Evolutionary conservation across 176 grass and related monocot species (phyloP), one percentile per base, ranked within the genome.

Genomic region (Oryza nivara): DNA sequence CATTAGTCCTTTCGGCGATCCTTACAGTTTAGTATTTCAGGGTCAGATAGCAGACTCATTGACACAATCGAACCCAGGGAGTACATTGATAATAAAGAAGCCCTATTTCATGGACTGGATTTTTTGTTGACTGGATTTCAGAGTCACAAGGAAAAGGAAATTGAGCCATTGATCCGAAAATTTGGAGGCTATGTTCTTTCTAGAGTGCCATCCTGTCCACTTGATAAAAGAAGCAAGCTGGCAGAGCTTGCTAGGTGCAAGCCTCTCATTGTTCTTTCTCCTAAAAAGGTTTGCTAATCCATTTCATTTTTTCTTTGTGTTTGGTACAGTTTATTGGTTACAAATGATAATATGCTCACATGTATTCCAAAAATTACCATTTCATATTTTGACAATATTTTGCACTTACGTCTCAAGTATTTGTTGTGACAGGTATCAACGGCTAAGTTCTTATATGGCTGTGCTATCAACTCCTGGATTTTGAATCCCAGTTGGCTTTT

Each of bases 91-190:
- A 80, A 70, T 75, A 90, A 90, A 80, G 85, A 84, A 79, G 64
- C 78, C 68, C 77, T 91, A 86, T 98, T 98, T 90, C 86, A 90
- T 80, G 91, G 91, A 72, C 58, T 98, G 56, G 89, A 92, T 25
- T 98, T 98, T 93, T 75, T 98, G 73, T 77, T 98, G 75, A 98
- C 92, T 86, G 95, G 95, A 68, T 92, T 98, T 84, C 82, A 90
- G 82, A 83, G 65, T 73, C 64, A 86, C 11, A 98, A 95, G 73
- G 87, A 86, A 65, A 95, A 91, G 79, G 92, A 93, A 92, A 72
- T 92, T 60, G 86, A 93, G 69, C 77, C 75, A 26, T 60, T 95
- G 28, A 88, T 98, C 67, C 68, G 76, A 20, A 86, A 91, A 86
- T 85, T 25, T 88, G 91, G 92, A 80, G 91, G 95, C 43, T 84